Conservation (phyloP, 176 grass and related monocot genomes). For the Metroxylon sagu region DNA sequence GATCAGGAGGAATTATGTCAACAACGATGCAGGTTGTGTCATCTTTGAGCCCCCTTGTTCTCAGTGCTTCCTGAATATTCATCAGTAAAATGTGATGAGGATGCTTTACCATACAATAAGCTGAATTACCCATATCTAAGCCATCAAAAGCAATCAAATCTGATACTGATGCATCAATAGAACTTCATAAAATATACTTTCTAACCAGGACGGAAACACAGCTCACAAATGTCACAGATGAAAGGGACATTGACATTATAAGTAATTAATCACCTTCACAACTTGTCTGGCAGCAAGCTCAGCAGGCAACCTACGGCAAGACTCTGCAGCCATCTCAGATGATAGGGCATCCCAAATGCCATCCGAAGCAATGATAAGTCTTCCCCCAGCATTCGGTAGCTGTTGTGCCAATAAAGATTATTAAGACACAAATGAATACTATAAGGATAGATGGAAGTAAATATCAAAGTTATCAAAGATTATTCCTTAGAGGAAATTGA, state of each 20-base stretch:
- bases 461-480: too few species aligned
- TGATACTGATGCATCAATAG: neutral
- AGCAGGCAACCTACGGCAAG: conserved; percentile 79
- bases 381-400: conserved; percentile 82
- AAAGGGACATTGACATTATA: too few species aligned
- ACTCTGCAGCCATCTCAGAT: conserved; percentile 72
- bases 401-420: conserved; percentile 14
- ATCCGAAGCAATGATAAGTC: conserved; percentile 97
- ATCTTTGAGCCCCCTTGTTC: conserved; percentile 89
- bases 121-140: too few species aligned
- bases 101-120: too few species aligned
- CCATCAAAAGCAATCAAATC: too few species aligned
- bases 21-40: conserved; percentile 96
- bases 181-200: neutral
- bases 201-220: too few species aligned
- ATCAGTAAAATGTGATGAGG: neutral
- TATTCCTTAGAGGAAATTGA: neutral
- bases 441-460: neutral
- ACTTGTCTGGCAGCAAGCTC: conserved; percentile 94
- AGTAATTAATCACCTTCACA: conserved; percentile 58
- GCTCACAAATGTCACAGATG: too few species aligned
- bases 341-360: conserved; percentile 96
- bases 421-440: neutral
- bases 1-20: conserved; percentile 77
- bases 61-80: conserved; percentile 70